These are phyloP conservation scores for Cucumis hystrix DNA, from an alignment of 306 rosid genomes.

Conservation along the genomic window DNA sequence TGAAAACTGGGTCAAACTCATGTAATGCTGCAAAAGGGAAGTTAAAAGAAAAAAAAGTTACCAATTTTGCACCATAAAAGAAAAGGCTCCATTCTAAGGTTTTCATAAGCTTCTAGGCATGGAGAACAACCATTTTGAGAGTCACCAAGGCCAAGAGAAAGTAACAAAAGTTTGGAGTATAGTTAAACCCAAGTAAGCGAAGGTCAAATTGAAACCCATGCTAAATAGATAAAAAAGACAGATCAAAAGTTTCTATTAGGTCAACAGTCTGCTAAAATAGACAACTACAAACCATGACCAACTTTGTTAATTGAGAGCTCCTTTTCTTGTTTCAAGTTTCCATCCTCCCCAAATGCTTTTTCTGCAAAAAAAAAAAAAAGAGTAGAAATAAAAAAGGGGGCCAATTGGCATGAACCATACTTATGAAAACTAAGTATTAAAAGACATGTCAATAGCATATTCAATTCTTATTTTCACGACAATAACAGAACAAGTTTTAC, in stretches of 20 bases:
- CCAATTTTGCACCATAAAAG: background rate
- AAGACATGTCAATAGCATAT: background rate
- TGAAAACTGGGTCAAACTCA: conserved; percentile 74
- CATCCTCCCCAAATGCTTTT: conserved; percentile 86
- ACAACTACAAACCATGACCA: conserved; percentile 51
- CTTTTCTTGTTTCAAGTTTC: conserved; percentile 69
- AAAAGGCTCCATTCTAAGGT: background rate
- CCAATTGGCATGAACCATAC: conserved; percentile 5
- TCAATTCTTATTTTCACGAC: background rate
- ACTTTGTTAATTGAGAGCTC: conserved; percentile 81
- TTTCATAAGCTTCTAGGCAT: background rate
- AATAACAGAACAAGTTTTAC: background rate
- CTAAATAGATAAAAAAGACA: background rate
- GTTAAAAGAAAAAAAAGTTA: background rate
- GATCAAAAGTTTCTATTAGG: background rate
- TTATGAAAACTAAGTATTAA: background rate
- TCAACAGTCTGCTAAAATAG: background rate
- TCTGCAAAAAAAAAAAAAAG: conserved; percentile 27
- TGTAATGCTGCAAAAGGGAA: conserved; percentile 52
- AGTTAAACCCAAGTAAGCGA: background rate
- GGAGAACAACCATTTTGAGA: background rate
- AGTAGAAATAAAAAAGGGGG: background rate
- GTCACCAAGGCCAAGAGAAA: background rate
- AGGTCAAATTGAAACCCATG: background rate
- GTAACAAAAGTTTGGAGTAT: background rate